These are phyloP conservation scores for Kuraishia borneana DNA, from an alignment of 805 yeast species.

Conservation along the genomic window DNA sequence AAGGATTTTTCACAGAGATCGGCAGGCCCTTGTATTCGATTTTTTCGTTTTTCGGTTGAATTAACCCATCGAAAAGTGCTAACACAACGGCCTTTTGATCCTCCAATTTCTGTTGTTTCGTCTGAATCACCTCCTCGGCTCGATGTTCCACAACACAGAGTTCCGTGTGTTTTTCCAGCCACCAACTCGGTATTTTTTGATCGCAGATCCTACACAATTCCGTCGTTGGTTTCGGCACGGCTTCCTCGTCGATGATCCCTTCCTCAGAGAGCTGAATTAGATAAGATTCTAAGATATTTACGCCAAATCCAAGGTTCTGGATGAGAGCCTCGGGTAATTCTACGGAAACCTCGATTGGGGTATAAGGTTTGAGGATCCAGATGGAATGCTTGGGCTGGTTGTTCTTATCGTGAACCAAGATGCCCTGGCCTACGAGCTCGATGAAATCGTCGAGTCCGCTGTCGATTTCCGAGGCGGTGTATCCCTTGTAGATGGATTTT, in stretches of 20 bases:
- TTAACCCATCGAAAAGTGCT: conserved; percentile 28
- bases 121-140: conserved; percentile 65
- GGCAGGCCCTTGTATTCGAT: conserved; percentile 50
- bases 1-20: conserved; percentile 29
- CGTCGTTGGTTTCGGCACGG: conserved; percentile 69
- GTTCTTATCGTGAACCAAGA: conserved; percentile 55
- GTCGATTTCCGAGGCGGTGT: conserved; percentile 24
- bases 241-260: conserved; percentile 50
- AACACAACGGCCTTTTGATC: conserved; percentile 55
- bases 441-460: conserved; percentile 43
- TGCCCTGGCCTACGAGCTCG: conserved; percentile 91
- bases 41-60: conserved; percentile 3
- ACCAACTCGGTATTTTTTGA: conserved; percentile 87
- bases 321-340: conserved; percentile 61
- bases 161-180: conserved; percentile 86
- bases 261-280: conserved; percentile 51
- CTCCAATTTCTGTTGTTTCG: conserved; percentile 60
- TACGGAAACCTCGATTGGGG: conserved; percentile 46
- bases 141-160: conserved; percentile 79
- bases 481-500: not conserved
- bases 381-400: conserved; percentile 70
- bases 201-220: conserved; percentile 92
- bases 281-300: conserved; percentile 71
- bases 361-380: conserved; percentile 85
- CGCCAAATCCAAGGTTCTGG: conserved; percentile 81